A percentile compares a stretch with the other conserved stretches of the same genome.
Conservation (phyloP, 164 flowering plant genomes). For the Euptelea pleiosperma region DNA sequence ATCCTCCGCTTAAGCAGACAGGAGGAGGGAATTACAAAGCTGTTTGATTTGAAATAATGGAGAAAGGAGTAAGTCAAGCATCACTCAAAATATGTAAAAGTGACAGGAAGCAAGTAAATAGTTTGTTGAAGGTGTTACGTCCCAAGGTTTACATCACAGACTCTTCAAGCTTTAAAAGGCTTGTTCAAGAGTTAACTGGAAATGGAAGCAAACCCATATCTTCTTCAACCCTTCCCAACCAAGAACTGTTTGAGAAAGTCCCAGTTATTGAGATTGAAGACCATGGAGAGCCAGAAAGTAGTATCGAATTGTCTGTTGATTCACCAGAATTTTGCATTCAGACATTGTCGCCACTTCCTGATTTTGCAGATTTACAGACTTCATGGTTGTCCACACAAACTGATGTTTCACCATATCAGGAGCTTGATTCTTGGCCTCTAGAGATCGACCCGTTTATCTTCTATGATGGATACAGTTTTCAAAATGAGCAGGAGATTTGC, state of each 20-base stretch:
- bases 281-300: constrained; percentile 12
- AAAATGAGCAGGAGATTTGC: constrained; percentile 22
- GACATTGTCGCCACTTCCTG: constrained; percentile 6
- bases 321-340: constrained; percentile 13
- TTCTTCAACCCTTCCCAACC: constrained; percentile 1
- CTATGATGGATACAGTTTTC: constrained; percentile 15
- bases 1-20: constrained; percentile 24
- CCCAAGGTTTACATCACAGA: constrained; percentile 66
- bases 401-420: constrained; percentile 14
- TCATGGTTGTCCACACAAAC: constrained; percentile 7
- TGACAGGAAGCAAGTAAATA: constrained; percentile 26
- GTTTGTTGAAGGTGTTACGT: constrained; percentile 35
- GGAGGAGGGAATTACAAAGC: constrained; percentile 17
- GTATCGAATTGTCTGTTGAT: constrained; percentile 10
- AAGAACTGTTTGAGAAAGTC: constrained; percentile 3
- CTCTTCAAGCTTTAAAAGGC: constrained; percentile 49
- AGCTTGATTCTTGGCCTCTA: constrained; percentile 27
- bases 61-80: constrained; percentile 26
- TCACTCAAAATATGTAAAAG: constrained; percentile 28
- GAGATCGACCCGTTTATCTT: constrained; percentile 22
- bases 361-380: constrained; percentile 18
- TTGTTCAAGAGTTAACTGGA: constrained; percentile 68
- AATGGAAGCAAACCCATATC: constrained; percentile 25
- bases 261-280: constrained; percentile 16
- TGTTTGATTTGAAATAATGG: constrained; percentile 24